Conservation (phyloP, 1,284 basidiomycete genomes). For the Trichosporon coremiiforme region DNA sequence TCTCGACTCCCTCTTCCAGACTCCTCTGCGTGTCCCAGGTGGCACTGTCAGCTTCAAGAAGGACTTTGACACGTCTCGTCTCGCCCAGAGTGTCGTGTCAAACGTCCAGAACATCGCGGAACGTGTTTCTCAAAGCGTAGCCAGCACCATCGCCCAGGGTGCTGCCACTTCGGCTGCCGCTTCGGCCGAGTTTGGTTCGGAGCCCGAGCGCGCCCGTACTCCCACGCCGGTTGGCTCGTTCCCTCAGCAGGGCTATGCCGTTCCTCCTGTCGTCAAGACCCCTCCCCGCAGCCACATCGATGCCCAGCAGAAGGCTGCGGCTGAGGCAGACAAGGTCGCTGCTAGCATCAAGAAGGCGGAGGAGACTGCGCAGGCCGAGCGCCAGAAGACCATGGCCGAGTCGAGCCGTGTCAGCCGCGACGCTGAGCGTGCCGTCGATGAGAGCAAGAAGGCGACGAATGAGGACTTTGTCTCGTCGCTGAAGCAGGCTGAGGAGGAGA, state of each 20-base stretch:
- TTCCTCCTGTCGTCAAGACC: background rate
- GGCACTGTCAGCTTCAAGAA: constrained; percentile 20
- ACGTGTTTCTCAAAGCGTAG: constrained; percentile 3
- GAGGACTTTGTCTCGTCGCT: constrained; percentile 10
- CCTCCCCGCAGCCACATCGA: background rate
- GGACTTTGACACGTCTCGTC: constrained; percentile 14
- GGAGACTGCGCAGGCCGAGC: constrained; percentile 16
- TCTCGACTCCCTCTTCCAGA: constrained; percentile 25
- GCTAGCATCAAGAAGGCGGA: background rate
- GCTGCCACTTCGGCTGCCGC: constrained; percentile 17
- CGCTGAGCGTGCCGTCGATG: constrained; percentile 12
- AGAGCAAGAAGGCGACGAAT: background rate
- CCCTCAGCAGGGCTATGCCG: constrained; percentile 12
- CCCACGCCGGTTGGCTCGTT: constrained; percentile 23
- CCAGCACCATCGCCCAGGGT: constrained; percentile 6
- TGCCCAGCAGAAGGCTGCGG: background rate
- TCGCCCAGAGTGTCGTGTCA: constrained; percentile 4
- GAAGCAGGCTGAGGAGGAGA: constrained; percentile 1
- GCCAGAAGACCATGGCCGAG: constrained; percentile 5
- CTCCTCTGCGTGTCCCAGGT: constrained; percentile 24
- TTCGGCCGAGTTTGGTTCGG: background rate
- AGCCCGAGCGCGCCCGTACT: constrained; percentile 18
- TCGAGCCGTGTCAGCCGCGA: constrained; percentile 10
- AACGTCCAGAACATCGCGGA: constrained; percentile 17
- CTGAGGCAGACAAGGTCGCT: constrained; percentile 8